A percentile compares a stretch with the other conserved stretches of the same genome.
phyloP scores from a whole-genome alignment of 371 early-diverging fungal genomes.

The Apophysomyces sp. region DNA sequence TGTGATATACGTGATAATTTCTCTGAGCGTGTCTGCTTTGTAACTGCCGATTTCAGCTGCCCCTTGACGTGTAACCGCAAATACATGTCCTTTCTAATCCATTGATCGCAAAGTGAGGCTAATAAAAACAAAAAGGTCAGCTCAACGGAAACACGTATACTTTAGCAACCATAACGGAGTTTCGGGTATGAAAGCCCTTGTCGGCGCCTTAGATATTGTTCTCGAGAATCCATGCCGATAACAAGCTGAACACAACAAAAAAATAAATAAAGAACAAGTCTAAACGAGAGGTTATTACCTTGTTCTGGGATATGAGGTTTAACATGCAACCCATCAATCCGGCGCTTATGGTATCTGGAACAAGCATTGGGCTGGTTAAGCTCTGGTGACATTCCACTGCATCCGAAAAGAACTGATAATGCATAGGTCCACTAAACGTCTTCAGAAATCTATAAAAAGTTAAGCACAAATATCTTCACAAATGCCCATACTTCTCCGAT shows the following conservation, averaged over 20 bases:
- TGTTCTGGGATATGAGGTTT: conserved; percentile 2
- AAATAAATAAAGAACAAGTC: background rate
- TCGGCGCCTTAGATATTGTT: background rate
- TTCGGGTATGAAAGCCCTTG: background rate
- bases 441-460: conserved; percentile 5
- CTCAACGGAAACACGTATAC: background rate
- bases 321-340: conserved; percentile 3
- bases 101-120: background rate
- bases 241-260: background rate
- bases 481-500: conserved; percentile 7
- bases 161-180: background rate
- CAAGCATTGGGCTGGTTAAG: background rate
- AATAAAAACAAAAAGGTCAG: background rate
- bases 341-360: background rate
- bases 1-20: background rate
- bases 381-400: background rate
- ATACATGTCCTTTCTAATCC: background rate
- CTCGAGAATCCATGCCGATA: background rate
- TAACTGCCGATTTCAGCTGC: background rate
- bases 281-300: conserved; percentile 1
- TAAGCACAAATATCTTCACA: background rate
- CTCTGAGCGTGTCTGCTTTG: background rate
- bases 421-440: background rate
- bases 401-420: background rate
- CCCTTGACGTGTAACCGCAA: background rate